These are phyloP conservation scores for Silene coronaria DNA, from an alignment of 179 eudicot species.

Conservation along the genomic window DNA sequence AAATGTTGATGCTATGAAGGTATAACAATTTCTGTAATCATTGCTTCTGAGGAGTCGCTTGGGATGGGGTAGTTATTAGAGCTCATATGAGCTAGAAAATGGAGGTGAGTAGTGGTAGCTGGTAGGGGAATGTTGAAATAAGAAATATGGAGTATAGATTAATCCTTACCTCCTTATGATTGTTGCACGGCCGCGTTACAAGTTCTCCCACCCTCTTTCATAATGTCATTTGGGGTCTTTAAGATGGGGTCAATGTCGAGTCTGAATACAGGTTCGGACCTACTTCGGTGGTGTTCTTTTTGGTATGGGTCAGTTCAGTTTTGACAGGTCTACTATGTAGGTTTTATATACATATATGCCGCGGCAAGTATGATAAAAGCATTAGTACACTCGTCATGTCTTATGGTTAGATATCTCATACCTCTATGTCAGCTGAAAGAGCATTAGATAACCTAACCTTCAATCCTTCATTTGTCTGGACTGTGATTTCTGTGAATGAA, in stretches of 20 bases:
- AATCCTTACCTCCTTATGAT: too few relatives aligned
- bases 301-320: background rate
- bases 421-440: background rate
- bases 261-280: background rate
- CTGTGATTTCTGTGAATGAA: background rate
- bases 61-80: too few relatives aligned
- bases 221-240: background rate
- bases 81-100: too few relatives aligned
- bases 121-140: too few relatives aligned
- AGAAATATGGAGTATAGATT: too few relatives aligned
- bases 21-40: slow-evolving; percentile 16
- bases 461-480: background rate
- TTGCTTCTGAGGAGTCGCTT: background rate
- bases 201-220: too few relatives aligned
- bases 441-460: background rate
- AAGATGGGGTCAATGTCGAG: background rate
- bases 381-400: background rate
- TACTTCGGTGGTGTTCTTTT: background rate
- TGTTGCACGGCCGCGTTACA: background rate
- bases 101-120: too few relatives aligned
- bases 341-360: slow-evolving; percentile 1
- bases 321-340: background rate
- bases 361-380: background rate
- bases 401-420: background rate
- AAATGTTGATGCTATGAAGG: slow-evolving; percentile 97